These are phyloP conservation scores for Candida tropicalis DNA, from an alignment of 1,139 yeast genomes.

Conservation along the genomic window DNA sequence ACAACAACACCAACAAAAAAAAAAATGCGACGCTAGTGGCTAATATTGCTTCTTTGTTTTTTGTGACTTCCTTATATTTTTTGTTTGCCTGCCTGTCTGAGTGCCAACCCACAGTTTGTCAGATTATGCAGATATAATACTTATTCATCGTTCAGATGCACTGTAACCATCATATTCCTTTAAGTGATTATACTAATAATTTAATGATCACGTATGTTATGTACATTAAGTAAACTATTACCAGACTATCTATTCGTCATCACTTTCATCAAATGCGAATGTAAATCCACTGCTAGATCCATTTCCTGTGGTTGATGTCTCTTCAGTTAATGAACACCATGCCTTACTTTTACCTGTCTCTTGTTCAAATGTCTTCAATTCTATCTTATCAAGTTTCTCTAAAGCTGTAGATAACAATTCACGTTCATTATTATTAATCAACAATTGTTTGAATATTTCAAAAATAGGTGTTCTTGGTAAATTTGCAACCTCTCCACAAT, in stretches of 20 bases:
- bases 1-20: no score
- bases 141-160: no score
- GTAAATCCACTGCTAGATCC: conserved; percentile 29
- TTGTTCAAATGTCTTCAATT: conserved; percentile 17
- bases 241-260: conserved; percentile 19
- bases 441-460: conserved; percentile 56
- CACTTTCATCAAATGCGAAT: conserved; percentile 31
- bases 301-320: not conserved
- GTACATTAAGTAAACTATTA: no score
- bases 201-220: no score
- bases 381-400: conserved; percentile 25
- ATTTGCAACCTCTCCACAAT: conserved; percentile 42
- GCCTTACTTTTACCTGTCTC: conserved; percentile 25
- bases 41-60: no score
- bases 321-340: conserved; percentile 26
- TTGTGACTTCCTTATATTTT: no score
- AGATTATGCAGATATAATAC: no score
- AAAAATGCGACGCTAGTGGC: no score
- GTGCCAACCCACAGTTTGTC: no score
- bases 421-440: conserved; percentile 34
- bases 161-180: no score
- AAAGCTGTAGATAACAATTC: conserved; percentile 36
- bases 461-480: conserved; percentile 57
- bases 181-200: no score
- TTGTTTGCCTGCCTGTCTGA: no score